Base-by-base conservation (phyloP, 805 yeast species). In the Lipomyces oligophaga region DNA sequence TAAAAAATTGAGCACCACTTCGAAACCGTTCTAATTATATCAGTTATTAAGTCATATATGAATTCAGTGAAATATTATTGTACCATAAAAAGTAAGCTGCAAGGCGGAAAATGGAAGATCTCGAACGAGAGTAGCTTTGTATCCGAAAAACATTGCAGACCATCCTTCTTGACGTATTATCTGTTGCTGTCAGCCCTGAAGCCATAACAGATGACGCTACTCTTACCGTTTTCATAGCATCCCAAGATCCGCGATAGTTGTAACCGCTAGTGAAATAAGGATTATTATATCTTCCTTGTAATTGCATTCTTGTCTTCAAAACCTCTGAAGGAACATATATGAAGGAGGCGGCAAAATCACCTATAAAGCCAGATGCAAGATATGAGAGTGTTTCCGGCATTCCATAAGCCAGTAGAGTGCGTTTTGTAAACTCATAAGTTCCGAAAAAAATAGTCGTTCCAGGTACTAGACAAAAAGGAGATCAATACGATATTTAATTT, bases 241-340 rank as follows among this genome's bases (percentile, higher is more conserved):
- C 79, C 8, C 72, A 59, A 34, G 87, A 70, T n/a, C 85, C 83
- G 38, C 71, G 72, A 65, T 90, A 90, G 63, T 89, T 89, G 66
- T 93, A 93, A 0, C 96, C 96, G 32, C 89, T 79, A 20, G 75
- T 70, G 54, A 87, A 88, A 64, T 73, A 71, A 1, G 83, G 83
- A 63, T 89, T 90, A 66, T 89, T 87, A 66, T 77, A 75, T 27
- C 81, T 75, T 0, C 97, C 97, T 67, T 93, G 98, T 40, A 93
- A 71, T 68, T 93, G 99, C 35, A 93, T 67, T 59, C 99, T 74
- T 5, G 98, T 88, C 64, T 93, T 93, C 44, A 93, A 67, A 5
- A 93, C 97, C 63, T 93, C 99, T 24, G 89, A 80, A 4, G 99
- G 99, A 7, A 93, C 99, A 59, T 90, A 93, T 28, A 86, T 81